phyloP scores from a whole-genome alignment of 371 early-diverging fungal genomes.

The Saksenaea vasiformis region DNA sequence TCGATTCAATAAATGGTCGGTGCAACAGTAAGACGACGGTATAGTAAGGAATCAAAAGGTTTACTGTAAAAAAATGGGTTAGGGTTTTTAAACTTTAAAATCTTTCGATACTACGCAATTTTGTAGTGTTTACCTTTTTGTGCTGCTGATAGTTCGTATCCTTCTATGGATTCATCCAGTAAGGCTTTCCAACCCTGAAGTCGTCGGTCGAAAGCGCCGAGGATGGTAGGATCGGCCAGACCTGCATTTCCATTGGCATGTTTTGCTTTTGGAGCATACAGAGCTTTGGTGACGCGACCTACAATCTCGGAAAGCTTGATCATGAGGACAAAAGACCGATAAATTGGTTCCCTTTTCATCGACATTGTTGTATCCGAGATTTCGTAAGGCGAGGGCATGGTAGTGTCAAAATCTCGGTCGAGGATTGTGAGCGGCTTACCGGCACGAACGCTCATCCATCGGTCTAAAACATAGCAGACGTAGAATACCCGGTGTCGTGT shows the following conservation, averaged over 20 bases:
- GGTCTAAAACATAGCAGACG: conserved; percentile 55
- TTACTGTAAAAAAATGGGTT: conserved; percentile 19
- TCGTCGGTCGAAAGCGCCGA: conserved; percentile 33
- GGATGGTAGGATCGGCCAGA: conserved; percentile 31
- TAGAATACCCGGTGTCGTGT: conserved; percentile 60
- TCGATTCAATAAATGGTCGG: conserved; percentile 43
- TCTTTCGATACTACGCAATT: conserved; percentile 6
- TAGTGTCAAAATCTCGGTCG: conserved; percentile 43
- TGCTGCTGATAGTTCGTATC: conserved; percentile 15
- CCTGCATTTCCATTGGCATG: conserved; percentile 28
- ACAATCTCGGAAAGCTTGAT: conserved; percentile 37
- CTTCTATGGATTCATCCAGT: conserved; percentile 15
- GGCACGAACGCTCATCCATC: conserved; percentile 40
- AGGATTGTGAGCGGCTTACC: conserved; percentile 44
- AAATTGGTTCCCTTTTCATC: conserved; percentile 12
- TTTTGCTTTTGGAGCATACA: conserved; percentile 40
- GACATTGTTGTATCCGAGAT: conserved; percentile 5
- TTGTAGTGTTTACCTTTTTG: conserved; percentile 23
- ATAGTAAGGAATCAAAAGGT: conserved; percentile 47
- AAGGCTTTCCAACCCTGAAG: conserved; percentile 28
- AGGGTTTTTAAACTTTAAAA: background rate
- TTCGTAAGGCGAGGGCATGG: conserved; percentile 27
- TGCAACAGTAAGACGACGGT: conserved; percentile 50
- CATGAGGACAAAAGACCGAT: conserved; percentile 24
- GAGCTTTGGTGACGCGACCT: conserved; percentile 29